These are phyloP conservation scores for Tricholoma sp. DNA, from an alignment of 768 basidiomycete genomes.

Conservation along the genomic window DNA sequence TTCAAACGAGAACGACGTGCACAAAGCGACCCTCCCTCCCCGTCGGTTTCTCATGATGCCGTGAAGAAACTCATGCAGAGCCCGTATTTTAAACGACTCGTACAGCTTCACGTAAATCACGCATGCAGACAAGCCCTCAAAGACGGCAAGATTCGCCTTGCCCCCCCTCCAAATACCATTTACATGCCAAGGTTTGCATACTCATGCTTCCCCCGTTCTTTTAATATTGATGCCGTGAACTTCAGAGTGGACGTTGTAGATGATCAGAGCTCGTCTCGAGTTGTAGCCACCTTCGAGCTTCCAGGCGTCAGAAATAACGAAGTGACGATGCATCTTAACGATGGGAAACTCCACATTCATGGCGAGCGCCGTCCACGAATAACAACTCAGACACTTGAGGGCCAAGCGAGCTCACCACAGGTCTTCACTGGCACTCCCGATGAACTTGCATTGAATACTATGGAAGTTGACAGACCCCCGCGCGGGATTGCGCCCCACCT, in stretches of 20 bases:
- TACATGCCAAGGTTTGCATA: conserved; percentile 18
- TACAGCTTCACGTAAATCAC: conserved; percentile 1
- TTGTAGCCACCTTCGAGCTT: conserved; percentile 37
- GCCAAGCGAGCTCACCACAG: background rate
- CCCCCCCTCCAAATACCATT: background rate
- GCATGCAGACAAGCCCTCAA: conserved; percentile 3
- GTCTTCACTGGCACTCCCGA: background rate
- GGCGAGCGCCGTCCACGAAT: conserved; percentile 26
- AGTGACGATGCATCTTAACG: conserved; percentile 29
- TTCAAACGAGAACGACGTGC: background rate
- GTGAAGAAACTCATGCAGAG: background rate
- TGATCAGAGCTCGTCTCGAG: conserved; percentile 27
- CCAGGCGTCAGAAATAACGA: conserved; percentile 37
- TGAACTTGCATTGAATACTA: background rate
- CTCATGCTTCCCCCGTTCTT: background rate
- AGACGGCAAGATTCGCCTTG: conserved; percentile 6
- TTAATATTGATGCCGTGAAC: background rate
- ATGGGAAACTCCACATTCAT: conserved; percentile 27
- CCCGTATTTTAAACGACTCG: conserved; percentile 1
- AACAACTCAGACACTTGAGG: background rate
- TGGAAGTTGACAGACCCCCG: background rate
- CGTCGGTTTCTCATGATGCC: background rate
- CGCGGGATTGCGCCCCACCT: conserved; percentile 14
- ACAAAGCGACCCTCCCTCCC: background rate
- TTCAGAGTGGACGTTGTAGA: conserved; percentile 40